These are phyloP conservation scores for Hydrangea macrophylla DNA, from an alignment of 148 eudicot species.

Conservation along the genomic window DNA sequence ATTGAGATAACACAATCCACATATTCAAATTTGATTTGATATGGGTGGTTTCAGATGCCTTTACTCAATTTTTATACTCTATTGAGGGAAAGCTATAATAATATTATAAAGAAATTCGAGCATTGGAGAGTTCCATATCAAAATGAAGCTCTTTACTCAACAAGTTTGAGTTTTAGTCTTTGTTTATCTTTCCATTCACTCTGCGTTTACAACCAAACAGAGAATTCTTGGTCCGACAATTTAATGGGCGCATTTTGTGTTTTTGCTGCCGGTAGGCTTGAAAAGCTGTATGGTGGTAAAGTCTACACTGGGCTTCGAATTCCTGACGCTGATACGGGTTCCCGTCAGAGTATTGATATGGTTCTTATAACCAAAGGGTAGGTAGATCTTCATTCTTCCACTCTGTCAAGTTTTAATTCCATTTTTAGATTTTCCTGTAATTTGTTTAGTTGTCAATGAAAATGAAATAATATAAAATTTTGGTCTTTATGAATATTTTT, in stretches of 20 bases:
- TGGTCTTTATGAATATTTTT: neutral
- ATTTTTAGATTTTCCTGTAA: neutral
- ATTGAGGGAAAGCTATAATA: no score
- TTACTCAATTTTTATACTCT: no score
- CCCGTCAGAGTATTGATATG: conserved; percentile 61
- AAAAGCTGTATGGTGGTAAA: conserved; percentile 71
- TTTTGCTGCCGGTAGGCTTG: conserved; percentile 35
- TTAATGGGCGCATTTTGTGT: neutral
- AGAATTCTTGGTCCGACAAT: neutral
- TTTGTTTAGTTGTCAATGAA: neutral
- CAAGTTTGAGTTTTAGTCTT: neutral
- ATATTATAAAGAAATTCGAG: no score
- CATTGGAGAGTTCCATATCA: no score
- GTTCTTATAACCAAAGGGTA: conserved; percentile 70
- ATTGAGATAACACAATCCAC: no score
- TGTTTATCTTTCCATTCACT: neutral
- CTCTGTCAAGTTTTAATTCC: neutral
- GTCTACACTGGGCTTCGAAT: conserved; percentile 74
- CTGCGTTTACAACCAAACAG: neutral
- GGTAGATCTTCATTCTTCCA: neutral
- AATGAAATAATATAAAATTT: neutral
- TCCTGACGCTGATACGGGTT: conserved; percentile 74
- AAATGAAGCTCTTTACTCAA: neutral
- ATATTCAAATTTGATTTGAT: no score
- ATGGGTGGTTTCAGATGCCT: no score